Evolutionary conservation across 192 early-diverging fungal species (phyloP).

Genomic region (Radiomyces spectabilis): DNA sequence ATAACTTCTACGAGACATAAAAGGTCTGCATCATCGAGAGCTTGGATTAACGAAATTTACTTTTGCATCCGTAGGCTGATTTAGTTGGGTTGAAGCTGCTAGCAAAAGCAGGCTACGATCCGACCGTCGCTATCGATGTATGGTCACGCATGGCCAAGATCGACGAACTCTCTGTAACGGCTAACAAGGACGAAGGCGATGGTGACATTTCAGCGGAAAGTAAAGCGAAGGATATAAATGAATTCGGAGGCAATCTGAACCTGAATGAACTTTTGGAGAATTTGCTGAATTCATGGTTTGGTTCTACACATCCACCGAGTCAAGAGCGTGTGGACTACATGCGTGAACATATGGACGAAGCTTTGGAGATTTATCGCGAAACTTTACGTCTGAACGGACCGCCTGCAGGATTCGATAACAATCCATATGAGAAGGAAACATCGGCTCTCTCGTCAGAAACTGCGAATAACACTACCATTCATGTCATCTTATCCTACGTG

Average conservation of each 20-base stretch:
- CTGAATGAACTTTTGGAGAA: conserved; percentile 15
- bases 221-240: not conserved
- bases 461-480: not conserved
- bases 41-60: too few relatives aligned
- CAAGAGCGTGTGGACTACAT: conserved; percentile 24
- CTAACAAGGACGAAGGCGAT: not conserved
- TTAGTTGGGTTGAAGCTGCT: conserved; percentile 39
- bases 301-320: conserved; percentile 30
- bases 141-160: conserved; percentile 42
- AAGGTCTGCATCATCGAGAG: too few relatives aligned
- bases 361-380: conserved; percentile 14
- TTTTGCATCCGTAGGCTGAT: too few relatives aligned
- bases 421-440: not conserved
- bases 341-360: conserved; percentile 22
- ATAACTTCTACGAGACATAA: not conserved
- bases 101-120: conserved; percentile 54
- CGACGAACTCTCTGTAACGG: too few relatives aligned
- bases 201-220: not conserved
- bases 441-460: not conserved
- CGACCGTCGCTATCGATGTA: conserved; percentile 36
- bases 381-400: conserved; percentile 16
- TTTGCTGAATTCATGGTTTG: conserved; percentile 25
- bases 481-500: conserved; percentile 1
- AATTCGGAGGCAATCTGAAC: not conserved
- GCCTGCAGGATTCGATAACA: conserved; percentile 6